Base-by-base conservation (phyloP, 257 asterid genomes). In the Salvia miltiorrhiza region DNA sequence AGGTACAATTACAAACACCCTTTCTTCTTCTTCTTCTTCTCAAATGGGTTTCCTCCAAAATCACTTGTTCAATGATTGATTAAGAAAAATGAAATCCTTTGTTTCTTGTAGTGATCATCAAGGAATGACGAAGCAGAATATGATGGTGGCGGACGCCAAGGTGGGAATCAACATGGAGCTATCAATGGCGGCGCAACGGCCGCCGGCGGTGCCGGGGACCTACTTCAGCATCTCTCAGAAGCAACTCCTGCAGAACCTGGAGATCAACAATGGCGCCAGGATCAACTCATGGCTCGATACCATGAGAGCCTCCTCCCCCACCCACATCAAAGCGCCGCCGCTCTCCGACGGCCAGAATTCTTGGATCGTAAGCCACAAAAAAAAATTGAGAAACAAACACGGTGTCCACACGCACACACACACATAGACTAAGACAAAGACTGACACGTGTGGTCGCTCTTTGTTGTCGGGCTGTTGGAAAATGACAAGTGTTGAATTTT, bases 301-400 rank as follows among this genome's bases (percentile, higher is more conserved):
- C 19, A 93, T 93, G 98, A 85, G 86, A 69, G 92, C 95, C 59
- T 93, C 96, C 52, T 93, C 98, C 24, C 98, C 98, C 19, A 88
- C 97, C 2, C 97, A 80, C 23, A 28, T 78, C 70, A 81, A 87
- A 45, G 69, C 90, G 56, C 69, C 88, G 4, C 16, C 79, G 20
- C 80, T 70, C 63, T 61, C 95, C n/a, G 86, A 76, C 23, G 88
- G 73, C 65, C 85, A 53, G 2, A 57, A 44, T 65, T 79, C 95
- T 24, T 87, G 94, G 92, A 87, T 74, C 40, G 96, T 92, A 77
- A 81, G 79, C 43, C 52, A 37, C 43, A 37, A 2, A 37, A 11
- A 9, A 9, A 12, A 37, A 37, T 6, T 8, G 19, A 12, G 1
- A 28, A 14, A 57, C n/a, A 57, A 30, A 39, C 47, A 67, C 35